Conservation (phyloP, 352 stramenopile genomes). For the Phytophthora fragariaefolia region DNA sequence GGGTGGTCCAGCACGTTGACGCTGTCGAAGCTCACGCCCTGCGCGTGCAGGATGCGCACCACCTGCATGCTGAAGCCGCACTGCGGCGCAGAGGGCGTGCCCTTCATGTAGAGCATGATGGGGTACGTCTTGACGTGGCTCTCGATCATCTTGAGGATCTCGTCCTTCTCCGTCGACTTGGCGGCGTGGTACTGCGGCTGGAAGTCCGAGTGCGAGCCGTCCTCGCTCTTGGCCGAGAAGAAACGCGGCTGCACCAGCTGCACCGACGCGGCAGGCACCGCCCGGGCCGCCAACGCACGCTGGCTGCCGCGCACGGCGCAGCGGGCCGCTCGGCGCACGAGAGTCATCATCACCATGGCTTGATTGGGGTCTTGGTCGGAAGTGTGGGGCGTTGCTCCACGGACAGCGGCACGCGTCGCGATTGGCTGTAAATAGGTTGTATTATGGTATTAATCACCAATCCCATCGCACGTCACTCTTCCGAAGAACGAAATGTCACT, state of each 20-base stretch:
- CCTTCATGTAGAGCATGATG: slow-evolving; percentile 99
- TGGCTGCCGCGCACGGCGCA: slow-evolving; percentile 35
- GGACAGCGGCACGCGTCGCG: too few relatives aligned
- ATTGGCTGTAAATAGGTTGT: not conserved
- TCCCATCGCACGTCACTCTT: slow-evolving; percentile 18
- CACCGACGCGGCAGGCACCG: slow-evolving; percentile 2
- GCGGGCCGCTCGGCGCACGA: slow-evolving; percentile 46
- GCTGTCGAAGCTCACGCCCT: slow-evolving; percentile 95
- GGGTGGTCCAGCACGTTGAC: slow-evolving; percentile 99
- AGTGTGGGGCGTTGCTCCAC: slow-evolving; percentile 10
- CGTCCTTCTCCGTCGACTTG: slow-evolving; percentile 86
- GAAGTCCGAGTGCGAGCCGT: slow-evolving; percentile 91
- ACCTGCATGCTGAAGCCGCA: slow-evolving; percentile 98
- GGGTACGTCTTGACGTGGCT: slow-evolving; percentile 91
- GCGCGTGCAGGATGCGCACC: slow-evolving; percentile 93
- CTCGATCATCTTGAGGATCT: slow-evolving; percentile 92
- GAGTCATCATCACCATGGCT: slow-evolving; percentile 40
- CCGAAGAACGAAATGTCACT: too few relatives aligned
- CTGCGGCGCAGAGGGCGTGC: slow-evolving; percentile 95
- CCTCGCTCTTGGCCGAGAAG: slow-evolving; percentile 54
- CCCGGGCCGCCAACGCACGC: slow-evolving; percentile 12
- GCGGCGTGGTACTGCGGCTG: slow-evolving; percentile 87
- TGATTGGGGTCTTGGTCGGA: slow-evolving; percentile 1
- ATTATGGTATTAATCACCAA: not conserved
- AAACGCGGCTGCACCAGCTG: slow-evolving; percentile 18